These are phyloP conservation scores for Babesia caballi DNA, from an alignment of 169 alveolate genomes.

Conservation along the genomic window DNA sequence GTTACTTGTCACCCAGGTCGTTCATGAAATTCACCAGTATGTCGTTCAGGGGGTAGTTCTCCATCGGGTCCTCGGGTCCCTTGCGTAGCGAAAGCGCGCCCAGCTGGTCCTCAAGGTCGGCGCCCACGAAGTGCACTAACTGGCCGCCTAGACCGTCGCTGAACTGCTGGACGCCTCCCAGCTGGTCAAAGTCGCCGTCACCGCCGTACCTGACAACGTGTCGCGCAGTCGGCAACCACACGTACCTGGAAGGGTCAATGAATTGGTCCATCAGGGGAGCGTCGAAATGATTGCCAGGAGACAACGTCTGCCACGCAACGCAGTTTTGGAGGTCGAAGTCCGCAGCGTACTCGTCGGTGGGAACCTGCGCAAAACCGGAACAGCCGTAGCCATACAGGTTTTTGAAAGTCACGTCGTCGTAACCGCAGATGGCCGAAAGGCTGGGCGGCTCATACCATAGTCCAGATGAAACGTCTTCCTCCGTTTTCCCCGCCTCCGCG, in stretches of 20 bases:
- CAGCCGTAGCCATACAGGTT: conserved; percentile 40
- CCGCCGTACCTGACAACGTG: conserved; percentile 20
- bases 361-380: conserved; percentile 29
- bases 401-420: conserved; percentile 48
- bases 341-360: conserved; percentile 26
- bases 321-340: conserved; percentile 27
- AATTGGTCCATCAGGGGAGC: conserved; percentile 21
- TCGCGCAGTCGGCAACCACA: background rate
- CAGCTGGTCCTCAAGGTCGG: conserved; percentile 56
- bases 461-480: conserved; percentile 5
- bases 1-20: conserved; percentile 57
- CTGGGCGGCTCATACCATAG: conserved; percentile 52
- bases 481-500: conserved; percentile 7
- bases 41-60: conserved; percentile 57
- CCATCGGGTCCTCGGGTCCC: conserved; percentile 18
- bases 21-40: conserved; percentile 53
- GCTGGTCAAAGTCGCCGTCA: conserved; percentile 7
- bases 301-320: conserved; percentile 32
- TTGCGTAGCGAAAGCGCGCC: conserved; percentile 25
- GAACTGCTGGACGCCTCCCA: conserved; percentile 8
- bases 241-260: conserved; percentile 30
- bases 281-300: conserved; percentile 30
- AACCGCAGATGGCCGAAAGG: conserved; percentile 43
- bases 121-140: conserved; percentile 33
- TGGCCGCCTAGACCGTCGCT: conserved; percentile 34